These are phyloP conservation scores for Actinomucor elegans DNA, from an alignment of 371 early-diverging fungal genomes.

Conservation along the genomic window DNA sequence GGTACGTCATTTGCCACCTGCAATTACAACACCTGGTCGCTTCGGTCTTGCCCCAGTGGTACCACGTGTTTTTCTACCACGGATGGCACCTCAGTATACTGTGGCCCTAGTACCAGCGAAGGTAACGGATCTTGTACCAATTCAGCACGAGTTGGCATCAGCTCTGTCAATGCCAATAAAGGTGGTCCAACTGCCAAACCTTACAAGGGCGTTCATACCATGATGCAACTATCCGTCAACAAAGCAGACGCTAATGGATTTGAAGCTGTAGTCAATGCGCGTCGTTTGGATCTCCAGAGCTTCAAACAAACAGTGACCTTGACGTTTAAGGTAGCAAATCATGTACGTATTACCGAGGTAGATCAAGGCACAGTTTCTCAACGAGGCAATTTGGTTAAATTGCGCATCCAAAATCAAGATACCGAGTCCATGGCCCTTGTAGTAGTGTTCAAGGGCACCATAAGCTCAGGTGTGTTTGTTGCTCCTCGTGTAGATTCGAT, in stretches of 20 bases:
- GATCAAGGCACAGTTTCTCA: constrained; percentile 29
- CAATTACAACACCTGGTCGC: constrained; percentile 23
- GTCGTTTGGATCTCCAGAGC: constrained; percentile 12
- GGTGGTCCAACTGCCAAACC: constrained; percentile 18
- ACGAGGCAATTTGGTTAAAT: constrained; percentile 19
- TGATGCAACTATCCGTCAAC: constrained; percentile 26
- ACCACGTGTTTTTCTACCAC: constrained; percentile 31
- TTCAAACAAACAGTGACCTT: constrained; percentile 20
- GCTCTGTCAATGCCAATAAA: not conserved
- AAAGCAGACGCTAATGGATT: constrained; percentile 1
- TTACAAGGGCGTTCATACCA: constrained; percentile 22
- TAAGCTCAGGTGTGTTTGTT: constrained; percentile 22
- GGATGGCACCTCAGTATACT: constrained; percentile 35
- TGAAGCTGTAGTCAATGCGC: constrained; percentile 31
- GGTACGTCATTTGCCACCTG: constrained; percentile 28
- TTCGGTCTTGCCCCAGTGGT: constrained; percentile 24
- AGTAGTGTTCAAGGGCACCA: constrained; percentile 21
- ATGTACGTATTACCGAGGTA: constrained; percentile 20
- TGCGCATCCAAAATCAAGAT: constrained; percentile 20
- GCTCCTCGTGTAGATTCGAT: constrained; percentile 17
- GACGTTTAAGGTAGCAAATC: constrained; percentile 25
- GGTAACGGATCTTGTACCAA: not conserved
- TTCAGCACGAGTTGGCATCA: constrained; percentile 8
- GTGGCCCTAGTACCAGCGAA: constrained; percentile 20
- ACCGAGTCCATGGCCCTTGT: constrained; percentile 26